Evolutionary conservation across 1,139 yeast species (phyloP), one percentile per base, ranked within the genome.

Genomic region (Saccharomyces hybrid): DNA sequence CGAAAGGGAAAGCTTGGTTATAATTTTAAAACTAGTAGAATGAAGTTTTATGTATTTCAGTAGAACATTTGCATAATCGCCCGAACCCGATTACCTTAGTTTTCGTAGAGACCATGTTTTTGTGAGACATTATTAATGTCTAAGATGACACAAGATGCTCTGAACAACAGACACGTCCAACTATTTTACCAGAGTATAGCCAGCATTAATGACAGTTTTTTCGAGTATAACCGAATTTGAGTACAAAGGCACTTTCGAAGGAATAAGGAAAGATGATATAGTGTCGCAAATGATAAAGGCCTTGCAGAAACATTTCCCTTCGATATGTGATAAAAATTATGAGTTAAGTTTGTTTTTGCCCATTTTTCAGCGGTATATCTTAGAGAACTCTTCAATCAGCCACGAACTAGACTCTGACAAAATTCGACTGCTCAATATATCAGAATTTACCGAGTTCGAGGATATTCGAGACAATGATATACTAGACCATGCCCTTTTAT

Each of bases 271-370:
- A 58, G 89, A 88, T 59, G 95, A 90, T 58, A 96, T 99, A 34
- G 98, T 99, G 8, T 86, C 96, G 58, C 97, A 90, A 72, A 93
- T 93, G 98, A 85, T 98, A 69, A 93, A 93, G 71, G 95, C 96
- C 2, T 81, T 93, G 75, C 93, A 93, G 79, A 81, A 80, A 71
- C 77, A 93, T 70, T 86, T 93, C 51, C 98, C 90, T 72, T 80
- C 93, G 24, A 88, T 88, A 54, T 64, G 70, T 38, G 78, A 72
- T 44, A 81, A 86, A 66, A 74, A 78, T 32, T 79, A 78, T 64
- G 96, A 93, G 75, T 86, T 93, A 96, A 99, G 93, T 74, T 84
- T 90, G 49, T 95, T 93, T 73, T 93, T 93, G 71, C 85, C 95
- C 38, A 79, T 95, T 58, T 93, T 90, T 77, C 86, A 98, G 77